phyloP scores from a whole-genome alignment of 306 rosid genomes.

The Quercus alba region DNA sequence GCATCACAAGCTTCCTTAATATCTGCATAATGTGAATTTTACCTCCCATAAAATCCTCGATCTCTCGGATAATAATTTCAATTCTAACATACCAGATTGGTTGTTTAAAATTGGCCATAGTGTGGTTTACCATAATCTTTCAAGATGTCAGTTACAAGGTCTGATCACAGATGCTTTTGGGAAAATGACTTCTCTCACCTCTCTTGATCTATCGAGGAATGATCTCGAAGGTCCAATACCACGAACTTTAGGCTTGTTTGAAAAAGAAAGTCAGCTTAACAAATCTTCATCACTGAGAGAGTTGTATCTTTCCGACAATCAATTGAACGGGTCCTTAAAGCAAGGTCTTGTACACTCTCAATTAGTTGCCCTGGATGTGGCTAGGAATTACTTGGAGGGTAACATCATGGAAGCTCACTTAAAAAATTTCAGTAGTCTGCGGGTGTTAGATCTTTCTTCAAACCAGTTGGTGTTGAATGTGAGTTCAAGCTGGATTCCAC shows the following conservation, averaged over 20 bases:
- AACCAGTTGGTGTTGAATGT: neutral
- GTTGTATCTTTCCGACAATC: conserved; percentile 12
- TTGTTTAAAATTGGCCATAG: conserved; percentile 13
- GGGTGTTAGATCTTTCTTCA: conserved; percentile 13
- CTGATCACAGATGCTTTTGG: conserved; percentile 4
- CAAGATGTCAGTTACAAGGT: neutral
- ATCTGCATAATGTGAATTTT: neutral
- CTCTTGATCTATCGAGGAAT: conserved; percentile 16
- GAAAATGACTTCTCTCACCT: neutral
- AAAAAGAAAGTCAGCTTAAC: too few relatives aligned
- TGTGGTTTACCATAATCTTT: conserved; percentile 10
- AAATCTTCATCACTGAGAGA: conserved; percentile 1
- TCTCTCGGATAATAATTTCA: conserved; percentile 5
- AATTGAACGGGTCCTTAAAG: neutral
- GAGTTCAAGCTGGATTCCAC: conserved; percentile 18
- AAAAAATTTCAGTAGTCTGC: neutral
- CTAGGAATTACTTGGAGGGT: neutral
- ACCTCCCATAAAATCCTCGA: conserved; percentile 20
- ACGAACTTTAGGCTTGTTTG: neutral
- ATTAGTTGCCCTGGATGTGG: conserved; percentile 9
- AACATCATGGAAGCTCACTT: neutral
- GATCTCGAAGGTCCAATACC: conserved; percentile 14
- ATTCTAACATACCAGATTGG: neutral
- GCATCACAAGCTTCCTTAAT: neutral
- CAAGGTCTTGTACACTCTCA: neutral